Evolutionary conservation across 2,329 filamentous ascomycete species (phyloP), one percentile per base, ranked within the genome.

Genomic region (Intubia oerlemansii): DNA sequence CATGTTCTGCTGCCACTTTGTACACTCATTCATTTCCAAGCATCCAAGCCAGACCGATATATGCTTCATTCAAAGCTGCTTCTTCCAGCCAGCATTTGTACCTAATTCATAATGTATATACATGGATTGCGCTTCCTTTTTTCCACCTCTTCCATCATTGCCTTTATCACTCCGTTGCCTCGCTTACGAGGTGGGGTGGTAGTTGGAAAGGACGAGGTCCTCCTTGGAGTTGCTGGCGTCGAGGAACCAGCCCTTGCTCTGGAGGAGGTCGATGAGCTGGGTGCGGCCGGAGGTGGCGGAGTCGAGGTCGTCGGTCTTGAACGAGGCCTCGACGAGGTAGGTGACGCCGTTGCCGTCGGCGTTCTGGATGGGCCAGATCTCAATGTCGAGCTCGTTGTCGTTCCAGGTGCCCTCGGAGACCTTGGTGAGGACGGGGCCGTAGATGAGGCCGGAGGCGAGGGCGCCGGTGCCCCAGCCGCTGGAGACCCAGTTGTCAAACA

Each of bases 361-460:
- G 32, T 38, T 40, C 25, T 27, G 33, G n/a, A n/a, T n/a, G n/a
- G n/a, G n/a, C n/a, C n/a, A n/a, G n/a, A n/a, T n/a, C n/a, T n/a
- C n/a, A n/a, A 29, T 36, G 24, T 42, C 42, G 27, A 49, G 30
- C 30, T 44, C 32, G 14, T 40, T 28, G n/a, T 35, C 38, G 14
- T 42, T 41, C 44, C 42, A 50, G 9, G 27, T 41, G 16, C 45
- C 46, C 21, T 37, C 36, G 16, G 35, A 49, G 14, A 43, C 41
- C 35, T 42, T 44, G 2, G 42, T 39, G 24, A 44, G 38, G 12
- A 49, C 33, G 7, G 45, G 46, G 13, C 46, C 46, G 34, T 42
- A 48, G 24, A 49, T 40, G 8, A 41, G n/a, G n/a, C n/a, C n/a
- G n/a, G n/a, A n/a, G n/a, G n/a, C n/a, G n/a, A n/a, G n/a, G n/a